phyloP scores from a whole-genome alignment of 2,329 filamentous ascomycete genomes.

The Botrytis pseudocinerea region DNA sequence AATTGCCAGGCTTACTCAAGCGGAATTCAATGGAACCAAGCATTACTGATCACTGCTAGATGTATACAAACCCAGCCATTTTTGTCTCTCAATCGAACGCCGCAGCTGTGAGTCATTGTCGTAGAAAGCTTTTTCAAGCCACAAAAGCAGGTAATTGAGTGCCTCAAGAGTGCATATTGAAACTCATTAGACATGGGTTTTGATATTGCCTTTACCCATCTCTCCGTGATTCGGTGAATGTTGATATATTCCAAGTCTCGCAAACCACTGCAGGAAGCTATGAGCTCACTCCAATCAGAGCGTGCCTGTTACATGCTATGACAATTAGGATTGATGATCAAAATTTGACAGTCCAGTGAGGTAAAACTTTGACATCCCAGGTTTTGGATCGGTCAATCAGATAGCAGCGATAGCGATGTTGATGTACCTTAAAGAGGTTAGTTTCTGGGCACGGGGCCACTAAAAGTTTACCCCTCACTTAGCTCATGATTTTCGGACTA shows the following conservation, averaged over 20 bases:
- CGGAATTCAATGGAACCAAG: not conserved
- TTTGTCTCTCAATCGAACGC: not conserved
- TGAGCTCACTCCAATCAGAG: constrained; percentile 1
- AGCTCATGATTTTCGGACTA: not conserved
- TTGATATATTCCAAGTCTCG: not conserved
- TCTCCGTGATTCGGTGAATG: not conserved
- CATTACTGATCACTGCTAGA: not conserved
- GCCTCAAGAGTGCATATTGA: not conserved
- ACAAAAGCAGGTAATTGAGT: not conserved
- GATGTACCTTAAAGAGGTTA: not conserved
- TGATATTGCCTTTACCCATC: no score
- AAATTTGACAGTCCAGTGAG: not conserved
- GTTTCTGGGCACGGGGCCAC: not conserved
- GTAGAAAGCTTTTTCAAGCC: not conserved
- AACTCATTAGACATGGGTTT: not conserved
- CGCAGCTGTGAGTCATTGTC: not conserved
- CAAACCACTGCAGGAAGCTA: not conserved
- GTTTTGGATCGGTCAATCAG: constrained; percentile 15
- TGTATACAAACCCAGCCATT: not conserved
- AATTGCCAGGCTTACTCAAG: not conserved
- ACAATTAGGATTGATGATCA: not conserved
- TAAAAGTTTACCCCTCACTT: constrained; percentile 21
- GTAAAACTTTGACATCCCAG: not conserved
- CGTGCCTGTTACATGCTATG: not conserved
- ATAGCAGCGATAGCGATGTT: constrained; percentile 2